These are phyloP conservation scores for Sporothrix phasma DNA, from an alignment of 2,329 filamentous ascomycete species.

Conservation along the genomic window DNA sequence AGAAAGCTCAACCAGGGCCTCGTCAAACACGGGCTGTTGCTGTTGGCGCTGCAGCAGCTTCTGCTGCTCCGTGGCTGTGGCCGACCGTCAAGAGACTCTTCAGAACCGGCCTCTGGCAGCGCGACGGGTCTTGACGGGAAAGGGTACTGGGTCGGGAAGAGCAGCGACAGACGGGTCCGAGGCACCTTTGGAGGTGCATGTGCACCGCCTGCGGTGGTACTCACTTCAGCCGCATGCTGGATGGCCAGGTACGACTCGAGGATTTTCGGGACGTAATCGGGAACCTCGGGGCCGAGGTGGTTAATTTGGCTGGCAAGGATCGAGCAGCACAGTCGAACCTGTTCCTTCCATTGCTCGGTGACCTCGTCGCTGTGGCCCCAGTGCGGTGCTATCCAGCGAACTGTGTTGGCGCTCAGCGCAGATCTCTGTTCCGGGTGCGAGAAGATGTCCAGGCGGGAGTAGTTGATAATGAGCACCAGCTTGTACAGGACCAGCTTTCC, in stretches of 20 bases:
- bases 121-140: slow-evolving; percentile 66
- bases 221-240: slow-evolving; percentile 38
- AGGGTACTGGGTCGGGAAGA: slow-evolving; percentile 85
- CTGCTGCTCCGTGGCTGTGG: not conserved
- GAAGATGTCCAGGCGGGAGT: slow-evolving; percentile 74
- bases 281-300: slow-evolving; percentile 68
- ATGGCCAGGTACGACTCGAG: slow-evolving; percentile 81
- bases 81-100: slow-evolving; percentile 21
- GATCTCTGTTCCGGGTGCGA: slow-evolving; percentile 64
- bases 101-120: slow-evolving; percentile 18
- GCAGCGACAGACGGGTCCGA: slow-evolving; percentile 64
- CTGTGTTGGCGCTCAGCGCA: slow-evolving; percentile 68
- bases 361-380: slow-evolving; percentile 71
- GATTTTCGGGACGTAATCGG: slow-evolving; percentile 82
- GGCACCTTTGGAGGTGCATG: slow-evolving; percentile 25
- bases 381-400: slow-evolving; percentile 84
- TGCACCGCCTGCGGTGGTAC: not conserved
- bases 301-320: slow-evolving; percentile 79
- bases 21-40: slow-evolving; percentile 56
- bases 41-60: not conserved
- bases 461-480: slow-evolving; percentile 84
- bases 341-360: slow-evolving; percentile 81
- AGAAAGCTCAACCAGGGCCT: slow-evolving; percentile 79
- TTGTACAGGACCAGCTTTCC: slow-evolving; percentile 90
- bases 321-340: slow-evolving; percentile 87